phyloP scores from a whole-genome alignment of 176 grass and related monocot species.

The Cenchrus fungigraminus region DNA sequence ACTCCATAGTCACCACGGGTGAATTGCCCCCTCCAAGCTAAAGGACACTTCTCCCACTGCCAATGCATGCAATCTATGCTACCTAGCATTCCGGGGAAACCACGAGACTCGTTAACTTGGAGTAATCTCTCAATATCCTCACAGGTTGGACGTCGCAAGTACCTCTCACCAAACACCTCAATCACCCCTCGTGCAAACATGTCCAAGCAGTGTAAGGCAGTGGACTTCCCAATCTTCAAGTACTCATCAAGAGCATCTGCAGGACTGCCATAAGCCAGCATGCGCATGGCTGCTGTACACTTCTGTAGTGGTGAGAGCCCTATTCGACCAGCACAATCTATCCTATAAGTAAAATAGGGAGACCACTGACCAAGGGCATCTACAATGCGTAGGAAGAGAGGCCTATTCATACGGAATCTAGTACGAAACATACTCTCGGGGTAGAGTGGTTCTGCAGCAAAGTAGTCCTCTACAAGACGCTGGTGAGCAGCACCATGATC shows the following conservation, averaged over 20 bases:
- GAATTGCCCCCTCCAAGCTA: too few relatives aligned
- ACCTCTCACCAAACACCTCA: neutral
- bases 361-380: neutral
- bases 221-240: neutral
- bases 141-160: neutral
- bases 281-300: neutral
- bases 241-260: neutral
- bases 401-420: neutral
- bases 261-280: neutral
- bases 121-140: neutral
- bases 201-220: neutral
- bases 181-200: neutral
- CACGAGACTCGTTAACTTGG: neutral
- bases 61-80: neutral
- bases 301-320: too few relatives aligned
- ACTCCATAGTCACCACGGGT: too few relatives aligned
- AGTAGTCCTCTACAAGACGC: too few relatives aligned
- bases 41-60: too few relatives aligned
- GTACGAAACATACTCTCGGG: neutral
- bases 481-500: too few relatives aligned
- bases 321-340: neutral
- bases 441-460: too few relatives aligned
- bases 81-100: neutral
- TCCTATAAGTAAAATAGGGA: conserved; percentile 7
- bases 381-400: neutral